Evolutionary conservation across 176 grass and related monocot species (phyloP).

Genomic region (Triticum dicoccoides): DNA sequence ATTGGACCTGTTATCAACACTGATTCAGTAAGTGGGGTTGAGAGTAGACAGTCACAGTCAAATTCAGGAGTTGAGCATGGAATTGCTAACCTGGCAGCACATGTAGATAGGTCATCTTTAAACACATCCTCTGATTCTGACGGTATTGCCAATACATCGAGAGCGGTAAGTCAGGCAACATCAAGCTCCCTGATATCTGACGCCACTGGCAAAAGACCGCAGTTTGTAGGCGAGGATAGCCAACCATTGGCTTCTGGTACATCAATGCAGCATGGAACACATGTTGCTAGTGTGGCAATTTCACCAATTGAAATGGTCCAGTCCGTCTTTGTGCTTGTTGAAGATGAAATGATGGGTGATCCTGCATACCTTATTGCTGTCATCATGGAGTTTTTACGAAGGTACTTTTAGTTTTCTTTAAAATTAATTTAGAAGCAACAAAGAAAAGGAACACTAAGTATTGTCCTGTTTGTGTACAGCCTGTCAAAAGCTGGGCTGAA

Average conservation of each 20-base stretch:
- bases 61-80: constrained; percentile 34
- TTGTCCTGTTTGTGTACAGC: constrained; percentile 46
- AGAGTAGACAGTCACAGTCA: constrained; percentile 35
- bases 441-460: neutral
- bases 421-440: constrained; percentile 11
- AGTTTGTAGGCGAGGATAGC: constrained; percentile 47
- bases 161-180: constrained; percentile 16
- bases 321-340: constrained; percentile 76
- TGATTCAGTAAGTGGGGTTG: constrained; percentile 29
- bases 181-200: constrained; percentile 18
- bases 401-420: constrained; percentile 44
- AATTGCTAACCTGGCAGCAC: constrained; percentile 34
- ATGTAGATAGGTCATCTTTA: constrained; percentile 29
- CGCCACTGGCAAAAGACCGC: constrained; percentile 24
- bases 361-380: constrained; percentile 79
- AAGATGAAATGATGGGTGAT: constrained; percentile 94
- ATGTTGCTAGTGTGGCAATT: constrained; percentile 58
- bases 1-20: constrained; percentile 26
- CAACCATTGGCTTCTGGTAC: constrained; percentile 53
- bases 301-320: constrained; percentile 84
- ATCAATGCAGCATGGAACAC: constrained; percentile 48
- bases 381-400: constrained; percentile 76
- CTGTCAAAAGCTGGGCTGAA: constrained; percentile 66
- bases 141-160: constrained; percentile 31
- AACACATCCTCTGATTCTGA: constrained; percentile 59